phyloP scores from a whole-genome alignment of 129 eudicot species.

The Artemisia argyi region DNA sequence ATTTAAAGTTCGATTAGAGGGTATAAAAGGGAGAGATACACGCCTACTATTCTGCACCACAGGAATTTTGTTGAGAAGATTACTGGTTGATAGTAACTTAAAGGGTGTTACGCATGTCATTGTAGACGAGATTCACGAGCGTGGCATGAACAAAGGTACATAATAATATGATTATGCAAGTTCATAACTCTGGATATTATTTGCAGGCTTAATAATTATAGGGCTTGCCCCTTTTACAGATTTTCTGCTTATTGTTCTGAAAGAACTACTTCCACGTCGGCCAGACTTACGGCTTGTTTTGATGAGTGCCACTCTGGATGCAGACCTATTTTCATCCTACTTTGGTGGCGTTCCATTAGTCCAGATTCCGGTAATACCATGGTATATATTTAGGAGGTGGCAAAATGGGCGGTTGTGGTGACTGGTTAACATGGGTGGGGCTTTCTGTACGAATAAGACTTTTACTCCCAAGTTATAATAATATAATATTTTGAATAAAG shows the following conservation, averaged over 20 bases:
- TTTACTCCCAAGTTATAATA: not conserved
- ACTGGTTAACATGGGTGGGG: not conserved
- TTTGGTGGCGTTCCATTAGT: constrained; percentile 81
- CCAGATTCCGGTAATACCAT: constrained; percentile 67
- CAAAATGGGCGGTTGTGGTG: not conserved
- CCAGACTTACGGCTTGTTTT: constrained; percentile 85
- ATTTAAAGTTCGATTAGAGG: constrained; percentile 93
- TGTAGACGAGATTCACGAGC: constrained; percentile 98
- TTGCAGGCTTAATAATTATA: constrained; percentile 20
- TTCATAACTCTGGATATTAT: constrained; percentile 5
- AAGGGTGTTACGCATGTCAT: constrained; percentile 92
- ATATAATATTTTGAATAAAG: not conserved
- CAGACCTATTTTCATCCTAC: constrained; percentile 88
- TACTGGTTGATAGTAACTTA: constrained; percentile 74
- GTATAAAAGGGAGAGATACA: constrained; percentile 95
- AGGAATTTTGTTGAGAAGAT: constrained; percentile 83
- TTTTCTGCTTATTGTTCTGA: constrained; percentile 87
- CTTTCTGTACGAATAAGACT: not conserved
- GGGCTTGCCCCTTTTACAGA: constrained; percentile 45
- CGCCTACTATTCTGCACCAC: constrained; percentile 95
- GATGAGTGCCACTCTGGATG: constrained; percentile 99
- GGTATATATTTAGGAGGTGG: constrained; percentile 10
- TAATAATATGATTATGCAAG: constrained; percentile 4
- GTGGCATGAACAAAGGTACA: constrained; percentile 99
- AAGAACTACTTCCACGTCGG: constrained; percentile 89